Evolutionary conservation across 2,329 filamentous ascomycete species (phyloP), one percentile per base, ranked within the genome.

Genomic region (Aspergillus sergii): DNA sequence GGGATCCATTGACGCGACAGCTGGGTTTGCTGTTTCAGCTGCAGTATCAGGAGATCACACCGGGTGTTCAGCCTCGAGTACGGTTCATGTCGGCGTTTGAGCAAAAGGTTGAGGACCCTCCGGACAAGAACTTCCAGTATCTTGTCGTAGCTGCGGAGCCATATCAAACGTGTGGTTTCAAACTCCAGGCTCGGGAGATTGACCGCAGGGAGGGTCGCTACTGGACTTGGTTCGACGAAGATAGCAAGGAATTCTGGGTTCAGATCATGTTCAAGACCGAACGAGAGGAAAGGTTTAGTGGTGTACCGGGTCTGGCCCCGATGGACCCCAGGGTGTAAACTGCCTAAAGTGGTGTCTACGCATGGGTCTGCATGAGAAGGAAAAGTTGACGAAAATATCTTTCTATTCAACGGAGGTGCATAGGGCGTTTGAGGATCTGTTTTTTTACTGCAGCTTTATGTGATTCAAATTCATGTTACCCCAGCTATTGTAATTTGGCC

Each of bases 231-330:
- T 99, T 94, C 84, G 95, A 99, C 80, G 89, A 91, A 64, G 95
- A 99, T 78, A 89, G 90, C 67, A 97, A 96, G 84, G 94, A 98
- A 82, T 99, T 96, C 76, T 98, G 93, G 92, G 87, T 97, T 46
- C 95, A 98, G 83, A 86, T 99, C 68, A 91, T 98, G 84, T 99
- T 98, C 82, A 95, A 97, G 87, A 98, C 95, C 45, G 95, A 99
- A 84, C 88, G 95, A 67, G 95, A 98, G 81, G 94, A 97, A 85
- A 85, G 93, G 64, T 98, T 88, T 71, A 87, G 84, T 71, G 87
- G 86, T 70, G 88, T 90, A 50, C 88, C 88, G 41, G 88, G 88
- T 61, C 76, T 90, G 74, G 87, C 86, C 16, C 85, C 86, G 23
- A 73, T 74, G 71, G 75, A 68, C 19, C 67, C 69, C 53, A 68